Conservation (phyloP, 768 basidiomycete species). For the Cubamyces lactineus region DNA sequence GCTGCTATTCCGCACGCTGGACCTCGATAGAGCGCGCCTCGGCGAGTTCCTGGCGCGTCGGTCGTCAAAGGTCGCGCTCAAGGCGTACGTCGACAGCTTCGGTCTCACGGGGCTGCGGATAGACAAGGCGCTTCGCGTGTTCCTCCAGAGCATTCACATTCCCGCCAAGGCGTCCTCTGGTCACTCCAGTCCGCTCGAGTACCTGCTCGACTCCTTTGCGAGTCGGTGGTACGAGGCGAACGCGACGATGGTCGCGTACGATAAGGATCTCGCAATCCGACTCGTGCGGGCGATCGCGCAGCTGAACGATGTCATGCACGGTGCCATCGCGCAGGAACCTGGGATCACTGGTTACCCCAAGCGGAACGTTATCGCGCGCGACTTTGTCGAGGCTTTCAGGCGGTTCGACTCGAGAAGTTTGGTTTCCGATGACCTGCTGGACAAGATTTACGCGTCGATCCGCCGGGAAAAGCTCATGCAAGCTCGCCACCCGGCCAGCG, state of each 20-base stretch:
- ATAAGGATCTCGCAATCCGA: conserved; percentile 76
- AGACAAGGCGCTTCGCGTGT: conserved; percentile 87
- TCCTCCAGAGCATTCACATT: conserved; percentile 81
- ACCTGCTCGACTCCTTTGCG: conserved; percentile 83
- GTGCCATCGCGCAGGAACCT: conserved; percentile 63
- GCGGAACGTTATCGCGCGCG: conserved; percentile 67
- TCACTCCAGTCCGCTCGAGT: conserved; percentile 55
- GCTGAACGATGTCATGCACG: conserved; percentile 87
- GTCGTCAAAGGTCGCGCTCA: conserved; percentile 74
- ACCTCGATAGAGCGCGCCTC: conserved; percentile 80
- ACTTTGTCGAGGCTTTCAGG: conserved; percentile 85
- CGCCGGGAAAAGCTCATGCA: conserved; percentile 72
- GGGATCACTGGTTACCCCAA: conserved; percentile 56
- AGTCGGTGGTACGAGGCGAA: conserved; percentile 92
- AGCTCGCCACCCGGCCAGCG: conserved; percentile 53
- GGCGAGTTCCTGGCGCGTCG: conserved; percentile 83
- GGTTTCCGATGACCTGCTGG: conserved; percentile 75
- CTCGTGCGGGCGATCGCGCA: conserved; percentile 83
- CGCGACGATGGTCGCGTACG: conserved; percentile 72
- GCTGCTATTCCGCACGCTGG: conserved; percentile 77
- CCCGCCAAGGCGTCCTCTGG: conserved; percentile 47
- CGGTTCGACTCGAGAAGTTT: conserved; percentile 70
- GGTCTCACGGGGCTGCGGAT: conserved; percentile 82
- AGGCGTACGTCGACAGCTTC: conserved; percentile 86
- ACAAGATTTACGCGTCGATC: conserved; percentile 80